Conservation (phyloP, 768 basidiomycete genomes). For the Boletellus ananiceps region DNA sequence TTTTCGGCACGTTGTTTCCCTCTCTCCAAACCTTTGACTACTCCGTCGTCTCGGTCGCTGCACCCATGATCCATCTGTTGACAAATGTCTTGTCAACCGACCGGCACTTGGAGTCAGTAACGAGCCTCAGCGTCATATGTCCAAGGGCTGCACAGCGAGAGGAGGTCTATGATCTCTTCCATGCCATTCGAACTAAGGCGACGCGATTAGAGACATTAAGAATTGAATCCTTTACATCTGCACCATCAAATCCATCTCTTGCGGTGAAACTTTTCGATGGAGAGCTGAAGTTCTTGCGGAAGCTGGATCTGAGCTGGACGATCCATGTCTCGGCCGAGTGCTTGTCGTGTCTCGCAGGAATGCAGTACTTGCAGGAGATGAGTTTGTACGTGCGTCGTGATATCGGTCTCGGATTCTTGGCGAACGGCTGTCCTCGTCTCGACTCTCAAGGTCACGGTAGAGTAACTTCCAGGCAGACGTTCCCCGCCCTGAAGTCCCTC, state of each 20-base stretch:
- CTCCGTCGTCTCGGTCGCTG: constrained; percentile 22
- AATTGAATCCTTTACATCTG: constrained; percentile 22
- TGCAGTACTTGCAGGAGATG: constrained; percentile 25
- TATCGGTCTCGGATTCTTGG: constrained; percentile 14
- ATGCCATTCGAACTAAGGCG: constrained; percentile 21
- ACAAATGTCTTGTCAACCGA: constrained; percentile 17
- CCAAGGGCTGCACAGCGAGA: constrained; percentile 18
- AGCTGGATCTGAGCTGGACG: constrained; percentile 22
- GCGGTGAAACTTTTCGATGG: constrained; percentile 15
- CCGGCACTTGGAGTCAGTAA: constrained; percentile 14
- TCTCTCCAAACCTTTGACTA: constrained; percentile 25
- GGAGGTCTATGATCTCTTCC: constrained; percentile 20
- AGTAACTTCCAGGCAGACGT: constrained; percentile 7
- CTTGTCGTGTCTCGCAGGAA: constrained; percentile 16
- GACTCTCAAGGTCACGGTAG: not conserved
- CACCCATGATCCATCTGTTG: constrained; percentile 18
- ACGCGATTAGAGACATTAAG: constrained; percentile 14
- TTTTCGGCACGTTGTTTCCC: constrained; percentile 23
- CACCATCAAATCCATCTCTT: constrained; percentile 5
- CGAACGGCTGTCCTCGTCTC: constrained; percentile 2
- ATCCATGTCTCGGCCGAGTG: constrained; percentile 24
- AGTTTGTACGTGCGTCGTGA: constrained; percentile 17
- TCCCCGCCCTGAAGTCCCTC: constrained; percentile 21
- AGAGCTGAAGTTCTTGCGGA: constrained; percentile 19
- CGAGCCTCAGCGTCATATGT: constrained; percentile 20